Conservation (phyloP, 305 asterid genomes). For the Ruellia speciosa region DNA sequence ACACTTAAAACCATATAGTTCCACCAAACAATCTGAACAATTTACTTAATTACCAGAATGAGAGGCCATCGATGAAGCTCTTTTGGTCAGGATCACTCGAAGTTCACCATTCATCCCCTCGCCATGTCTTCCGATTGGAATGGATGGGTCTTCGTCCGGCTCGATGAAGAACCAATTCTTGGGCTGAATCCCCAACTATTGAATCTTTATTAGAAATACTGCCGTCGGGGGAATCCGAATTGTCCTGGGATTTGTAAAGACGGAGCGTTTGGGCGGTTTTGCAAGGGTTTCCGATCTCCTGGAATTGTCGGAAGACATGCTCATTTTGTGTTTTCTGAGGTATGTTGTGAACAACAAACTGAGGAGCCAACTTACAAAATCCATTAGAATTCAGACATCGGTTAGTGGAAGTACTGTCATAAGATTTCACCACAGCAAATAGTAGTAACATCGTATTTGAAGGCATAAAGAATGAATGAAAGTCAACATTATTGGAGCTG, state of each 20-base stretch:
- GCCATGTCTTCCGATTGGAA: constrained; percentile 25
- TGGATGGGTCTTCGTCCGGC: background rate
- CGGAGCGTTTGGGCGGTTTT: constrained; percentile 41
- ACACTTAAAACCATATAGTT: background rate
- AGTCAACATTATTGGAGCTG: no score
- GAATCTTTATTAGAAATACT: constrained; percentile 1
- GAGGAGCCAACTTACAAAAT: background rate
- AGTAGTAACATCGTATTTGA: no score
- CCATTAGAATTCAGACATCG: background rate
- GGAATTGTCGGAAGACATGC: constrained; percentile 24
- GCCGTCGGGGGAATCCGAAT: background rate
- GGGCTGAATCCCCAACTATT: constrained; percentile 4
- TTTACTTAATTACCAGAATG: constrained; percentile 43
- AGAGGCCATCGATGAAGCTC: constrained; percentile 61
- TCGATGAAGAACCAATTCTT: constrained; percentile 16
- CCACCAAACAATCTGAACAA: background rate
- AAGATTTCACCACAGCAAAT: no score
- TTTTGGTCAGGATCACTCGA: constrained; percentile 67
- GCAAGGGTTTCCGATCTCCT: constrained; percentile 32
- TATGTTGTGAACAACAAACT: background rate
- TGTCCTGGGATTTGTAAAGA: constrained; percentile 22
- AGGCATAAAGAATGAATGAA: no score
- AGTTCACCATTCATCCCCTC: constrained; percentile 45
- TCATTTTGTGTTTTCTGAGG: background rate
- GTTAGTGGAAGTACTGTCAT: no score